Conservation (phyloP, 1,139 yeast genomes). For the Suhomyces kunorum region DNA sequence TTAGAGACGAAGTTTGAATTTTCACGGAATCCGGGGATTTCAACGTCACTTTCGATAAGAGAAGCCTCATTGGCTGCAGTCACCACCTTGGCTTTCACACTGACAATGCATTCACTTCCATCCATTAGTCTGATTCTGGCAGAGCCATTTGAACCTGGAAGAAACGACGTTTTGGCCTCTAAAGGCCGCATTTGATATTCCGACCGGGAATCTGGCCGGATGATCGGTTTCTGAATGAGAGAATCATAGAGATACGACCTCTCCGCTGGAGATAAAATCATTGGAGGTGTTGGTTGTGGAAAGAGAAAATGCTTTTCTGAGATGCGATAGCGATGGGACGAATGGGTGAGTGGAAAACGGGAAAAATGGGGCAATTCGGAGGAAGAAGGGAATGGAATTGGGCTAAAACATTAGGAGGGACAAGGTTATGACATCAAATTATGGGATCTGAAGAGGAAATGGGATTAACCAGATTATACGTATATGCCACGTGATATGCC, state of each 20-base stretch:
- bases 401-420: too few species aligned
- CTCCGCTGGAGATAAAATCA: conserved; percentile 85
- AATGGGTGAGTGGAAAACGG: neutral
- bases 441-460: too few species aligned
- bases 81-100: conserved; percentile 86
- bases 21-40: conserved; percentile 69
- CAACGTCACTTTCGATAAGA: conserved; percentile 74
- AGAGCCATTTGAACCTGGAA: conserved; percentile 89
- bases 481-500: neutral
- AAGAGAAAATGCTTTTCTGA: conserved; percentile 3
- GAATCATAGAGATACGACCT: conserved; percentile 78
- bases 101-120: conserved; percentile 90
- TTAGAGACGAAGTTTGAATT: conserved; percentile 65
- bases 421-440: too few species aligned
- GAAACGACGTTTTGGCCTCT: conserved; percentile 76
- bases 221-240: conserved; percentile 57
- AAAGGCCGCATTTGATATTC: conserved; percentile 78
- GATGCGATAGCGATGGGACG: conserved; percentile 2
- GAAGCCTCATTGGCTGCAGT: conserved; percentile 42
- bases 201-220: conserved; percentile 82
- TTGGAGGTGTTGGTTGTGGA: conserved; percentile 23
- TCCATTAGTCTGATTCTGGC: conserved; percentile 82
- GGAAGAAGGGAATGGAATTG: neutral
- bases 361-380: neutral
- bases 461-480: too few species aligned